Evolutionary conservation across 2,329 filamentous ascomycete genomes (phyloP).

Genomic region (Scedosporium boydii): DNA sequence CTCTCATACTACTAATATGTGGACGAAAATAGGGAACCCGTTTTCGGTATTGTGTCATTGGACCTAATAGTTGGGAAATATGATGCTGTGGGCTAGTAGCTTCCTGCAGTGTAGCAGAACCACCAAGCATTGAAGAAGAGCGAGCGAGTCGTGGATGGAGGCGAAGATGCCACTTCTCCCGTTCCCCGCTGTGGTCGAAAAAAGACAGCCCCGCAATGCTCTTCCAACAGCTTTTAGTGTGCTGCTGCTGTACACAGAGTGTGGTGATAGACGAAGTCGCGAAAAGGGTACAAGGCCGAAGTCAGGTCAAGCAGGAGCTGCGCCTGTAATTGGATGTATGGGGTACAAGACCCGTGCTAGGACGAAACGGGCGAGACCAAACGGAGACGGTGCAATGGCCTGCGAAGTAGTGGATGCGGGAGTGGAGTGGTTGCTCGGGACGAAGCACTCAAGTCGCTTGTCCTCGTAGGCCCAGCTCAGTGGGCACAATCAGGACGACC

Average conservation of each 20-base stretch:
- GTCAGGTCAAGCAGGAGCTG: neutral
- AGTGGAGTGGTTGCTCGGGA: neutral
- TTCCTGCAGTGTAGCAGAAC: neutral
- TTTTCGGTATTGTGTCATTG: neutral
- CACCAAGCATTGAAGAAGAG: neutral
- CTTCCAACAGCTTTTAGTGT: neutral
- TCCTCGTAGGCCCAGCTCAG: neutral
- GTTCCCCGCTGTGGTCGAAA: slow-evolving; percentile 1
- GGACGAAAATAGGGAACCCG: neutral
- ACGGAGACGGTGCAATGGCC: neutral
- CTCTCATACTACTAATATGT: neutral
- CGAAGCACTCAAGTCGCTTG: neutral
- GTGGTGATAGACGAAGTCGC: neutral
- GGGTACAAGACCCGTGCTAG: neutral
- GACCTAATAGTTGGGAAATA: neutral
- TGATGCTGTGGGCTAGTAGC: neutral
- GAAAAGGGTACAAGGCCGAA: slow-evolving; percentile 3
- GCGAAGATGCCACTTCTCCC: neutral
- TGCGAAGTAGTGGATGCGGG: neutral
- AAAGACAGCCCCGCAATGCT: slow-evolving; percentile 3
- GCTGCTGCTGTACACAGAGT: neutral
- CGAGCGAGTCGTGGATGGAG: neutral
- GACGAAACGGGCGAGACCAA: neutral
- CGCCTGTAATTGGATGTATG: slow-evolving; percentile 6
- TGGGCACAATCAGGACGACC: neutral